Conservation (phyloP, 495 filamentous ascomycete genomes). For the Alectoria sarmentosa region DNA sequence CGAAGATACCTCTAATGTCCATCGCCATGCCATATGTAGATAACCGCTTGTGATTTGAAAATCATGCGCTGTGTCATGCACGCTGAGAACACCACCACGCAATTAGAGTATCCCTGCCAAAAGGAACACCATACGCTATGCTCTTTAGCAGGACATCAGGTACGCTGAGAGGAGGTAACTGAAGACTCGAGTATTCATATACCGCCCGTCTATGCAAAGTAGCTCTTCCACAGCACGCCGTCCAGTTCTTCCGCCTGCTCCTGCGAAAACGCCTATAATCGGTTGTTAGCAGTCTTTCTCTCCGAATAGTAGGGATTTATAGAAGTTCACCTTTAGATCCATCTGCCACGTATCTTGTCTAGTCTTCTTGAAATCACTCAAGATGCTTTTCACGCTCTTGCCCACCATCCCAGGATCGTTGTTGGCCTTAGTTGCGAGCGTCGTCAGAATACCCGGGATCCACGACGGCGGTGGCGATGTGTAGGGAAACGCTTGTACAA, state of each 20-base stretch:
- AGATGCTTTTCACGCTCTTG: constrained; percentile 90
- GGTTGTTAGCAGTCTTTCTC: background rate
- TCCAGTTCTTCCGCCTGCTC: constrained; percentile 95
- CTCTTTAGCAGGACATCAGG: background rate
- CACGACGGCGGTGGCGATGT: constrained; percentile 83
- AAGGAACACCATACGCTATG: constrained; percentile 11
- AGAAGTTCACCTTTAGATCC: constrained; percentile 79
- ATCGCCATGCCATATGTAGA: constrained; percentile 7
- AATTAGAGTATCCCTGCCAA: background rate
- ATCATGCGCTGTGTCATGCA: constrained; percentile 7
- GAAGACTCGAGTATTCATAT: background rate
- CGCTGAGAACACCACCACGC: background rate
- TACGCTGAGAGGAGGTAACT: background rate
- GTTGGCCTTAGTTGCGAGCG: constrained; percentile 75
- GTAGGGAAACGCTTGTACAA: constrained; percentile 97
- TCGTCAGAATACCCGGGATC: constrained; percentile 90
- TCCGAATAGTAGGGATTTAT: background rate
- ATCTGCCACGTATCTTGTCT: constrained; percentile 98
- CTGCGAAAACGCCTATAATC: constrained; percentile 69
- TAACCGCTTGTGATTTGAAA: background rate
- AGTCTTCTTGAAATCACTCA: constrained; percentile 99
- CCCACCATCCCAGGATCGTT: constrained; percentile 89
- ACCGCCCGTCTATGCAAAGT: constrained; percentile 67
- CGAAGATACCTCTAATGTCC: background rate
- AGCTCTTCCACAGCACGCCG: constrained; percentile 98